Percentiles rank a stretch among this genome's conserved stretches.
Evolutionary conservation across 495 filamentous ascomycete species (phyloP).

Genomic region (Penicillium odoratum): DNA sequence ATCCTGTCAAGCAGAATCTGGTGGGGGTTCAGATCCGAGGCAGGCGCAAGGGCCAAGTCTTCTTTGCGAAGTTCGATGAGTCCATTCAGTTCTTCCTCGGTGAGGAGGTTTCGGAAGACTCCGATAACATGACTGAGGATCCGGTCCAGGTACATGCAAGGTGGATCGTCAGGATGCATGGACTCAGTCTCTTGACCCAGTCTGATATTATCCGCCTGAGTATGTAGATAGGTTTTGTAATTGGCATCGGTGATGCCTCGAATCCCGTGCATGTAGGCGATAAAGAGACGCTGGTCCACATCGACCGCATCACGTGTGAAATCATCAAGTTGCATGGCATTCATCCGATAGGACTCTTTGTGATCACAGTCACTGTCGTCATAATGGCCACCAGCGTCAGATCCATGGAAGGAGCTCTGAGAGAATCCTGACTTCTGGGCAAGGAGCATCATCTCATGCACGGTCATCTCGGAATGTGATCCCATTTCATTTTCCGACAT

Average conservation of each 20-base stretch:
- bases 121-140: conserved; percentile 44
- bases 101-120: conserved; percentile 41
- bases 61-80: conserved; percentile 32
- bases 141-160: conserved; percentile 39
- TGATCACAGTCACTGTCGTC: conserved; percentile 13
- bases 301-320: conserved; percentile 42
- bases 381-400: conserved; percentile 22
- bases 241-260: conserved; percentile 36
- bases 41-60: conserved; percentile 11
- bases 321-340: conserved; percentile 34
- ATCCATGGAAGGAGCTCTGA: conserved; percentile 9
- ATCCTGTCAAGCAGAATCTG: conserved; percentile 32
- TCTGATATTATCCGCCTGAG: conserved; percentile 39
- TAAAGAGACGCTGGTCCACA: conserved; percentile 41
- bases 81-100: conserved; percentile 39
- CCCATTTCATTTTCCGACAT: conserved; percentile 26
- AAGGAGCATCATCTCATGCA: conserved; percentile 46
- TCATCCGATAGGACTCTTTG: conserved; percentile 19
- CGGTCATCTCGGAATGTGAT: conserved; percentile 34
- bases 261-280: conserved; percentile 49
- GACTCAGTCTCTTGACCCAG: conserved; percentile 38
- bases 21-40: not conserved
- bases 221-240: conserved; percentile 37
- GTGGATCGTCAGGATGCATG: conserved; percentile 34
- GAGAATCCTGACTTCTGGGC: conserved; percentile 28